Base-by-base conservation (phyloP, 768 basidiomycete genomes). In the Rhodosporidiobolus sp. region DNA sequence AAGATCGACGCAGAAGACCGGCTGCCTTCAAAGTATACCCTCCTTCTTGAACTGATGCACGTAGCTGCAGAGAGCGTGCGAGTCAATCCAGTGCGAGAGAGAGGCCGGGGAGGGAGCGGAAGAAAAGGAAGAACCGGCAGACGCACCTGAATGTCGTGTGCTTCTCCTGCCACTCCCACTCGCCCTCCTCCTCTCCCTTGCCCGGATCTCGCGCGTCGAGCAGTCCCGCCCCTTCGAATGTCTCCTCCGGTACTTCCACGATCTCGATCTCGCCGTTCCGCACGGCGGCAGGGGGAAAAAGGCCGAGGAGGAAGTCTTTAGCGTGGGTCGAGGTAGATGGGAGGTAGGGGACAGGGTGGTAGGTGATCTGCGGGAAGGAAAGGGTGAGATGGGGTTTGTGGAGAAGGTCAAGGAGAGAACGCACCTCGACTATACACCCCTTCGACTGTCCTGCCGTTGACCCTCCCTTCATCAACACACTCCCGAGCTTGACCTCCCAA, bases 261-360 rank as follows among this genome's bases (percentile, higher is more conserved):
- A 72, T 26, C 14, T 59, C 59, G 53, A 76, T 59, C 55, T 76
- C 75, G 46, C 68, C 68, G 50, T 65, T 64, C 28, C 46, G 67
- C 6, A 76, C 54, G n/a, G 75, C 71, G 9, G 62, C 52, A 3
- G 87, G 86, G 1, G 89, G 91, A 81, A 95, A 96, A 30, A 96
- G 85, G 45, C 90, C 88, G 59, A 87, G 85, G 82, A 95, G 94
- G 85, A 92, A 96, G 19, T 90, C 93, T 88, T 90, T 77, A 1
- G 76, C 49, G 61, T 71, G 60, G 24, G 57, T 49, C 24, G 75
- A 67, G 43, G 12, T 26, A n/a, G 56, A 34, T 20, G 74, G 70
- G 32, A 73, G 62, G 57, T 70, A 68, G 10, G 64, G 67, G 11
- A 76, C 46, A 54, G 68, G 43, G 11, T 73, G 71, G 32, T 76